Evolutionary conservation across 176 grass and related monocot genomes (phyloP).

Genomic region (Zoysia japonica): DNA sequence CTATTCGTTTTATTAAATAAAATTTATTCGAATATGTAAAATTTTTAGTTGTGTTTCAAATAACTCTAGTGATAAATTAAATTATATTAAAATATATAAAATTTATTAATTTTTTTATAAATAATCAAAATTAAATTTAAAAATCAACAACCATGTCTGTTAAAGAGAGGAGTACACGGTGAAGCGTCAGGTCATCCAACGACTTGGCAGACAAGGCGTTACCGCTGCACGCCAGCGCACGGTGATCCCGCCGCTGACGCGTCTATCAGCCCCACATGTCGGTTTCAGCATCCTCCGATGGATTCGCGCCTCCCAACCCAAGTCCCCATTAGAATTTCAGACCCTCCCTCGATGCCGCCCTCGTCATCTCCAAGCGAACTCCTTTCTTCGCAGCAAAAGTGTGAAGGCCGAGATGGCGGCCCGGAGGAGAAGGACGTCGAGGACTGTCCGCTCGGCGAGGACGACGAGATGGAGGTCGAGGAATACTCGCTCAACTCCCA

Average conservation of each 20-base stretch:
- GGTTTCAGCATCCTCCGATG: neutral
- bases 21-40: no score
- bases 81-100: no score
- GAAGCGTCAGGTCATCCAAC: no score
- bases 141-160: no score
- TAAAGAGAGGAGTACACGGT: no score
- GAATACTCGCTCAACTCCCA: constrained; percentile 44
- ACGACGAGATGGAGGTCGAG: constrained; percentile 12
- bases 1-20: no score
- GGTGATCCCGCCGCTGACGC: neutral
- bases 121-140: no score
- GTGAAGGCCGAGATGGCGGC: constrained; percentile 20
- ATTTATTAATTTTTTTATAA: no score
- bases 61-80: no score
- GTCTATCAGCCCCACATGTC: neutral
- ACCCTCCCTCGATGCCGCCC: neutral
- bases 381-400: neutral
- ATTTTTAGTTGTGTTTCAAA: no score
- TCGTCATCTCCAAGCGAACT: neutral
- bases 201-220: no score
- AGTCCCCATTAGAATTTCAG: neutral
- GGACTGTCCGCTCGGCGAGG: constrained; percentile 25
- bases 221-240: neutral
- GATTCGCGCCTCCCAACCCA: neutral
- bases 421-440: constrained; percentile 55